These are phyloP conservation scores for Diplodia intermedia DNA, from an alignment of 2,329 filamentous ascomycete genomes.

Conservation along the genomic window DNA sequence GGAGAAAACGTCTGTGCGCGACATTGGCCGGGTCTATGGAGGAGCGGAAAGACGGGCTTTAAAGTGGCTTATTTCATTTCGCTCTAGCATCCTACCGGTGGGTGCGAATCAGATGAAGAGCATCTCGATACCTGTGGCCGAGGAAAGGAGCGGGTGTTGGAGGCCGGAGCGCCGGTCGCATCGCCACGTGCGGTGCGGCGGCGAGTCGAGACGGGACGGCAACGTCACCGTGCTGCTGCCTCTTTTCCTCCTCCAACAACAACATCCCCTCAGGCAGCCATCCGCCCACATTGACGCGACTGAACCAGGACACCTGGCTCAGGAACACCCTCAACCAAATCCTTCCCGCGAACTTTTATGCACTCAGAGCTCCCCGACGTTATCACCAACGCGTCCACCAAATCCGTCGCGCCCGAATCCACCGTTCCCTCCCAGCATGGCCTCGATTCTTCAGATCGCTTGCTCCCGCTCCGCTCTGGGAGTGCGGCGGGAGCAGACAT, in stretches of 20 bases:
- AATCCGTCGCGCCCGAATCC: slow-evolving; percentile 49
- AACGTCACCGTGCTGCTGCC: slow-evolving; percentile 21
- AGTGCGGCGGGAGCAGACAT: slow-evolving; percentile 34
- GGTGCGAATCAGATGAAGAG: neutral
- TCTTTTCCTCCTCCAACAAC: slow-evolving; percentile 2
- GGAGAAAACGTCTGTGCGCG: neutral
- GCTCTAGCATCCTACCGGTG: neutral
- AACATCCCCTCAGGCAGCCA: slow-evolving; percentile 11
- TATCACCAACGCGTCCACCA: slow-evolving; percentile 54
- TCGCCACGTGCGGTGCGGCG: slow-evolving; percentile 22
- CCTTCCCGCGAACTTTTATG: slow-evolving; percentile 62
- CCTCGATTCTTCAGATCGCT: slow-evolving; percentile 56
- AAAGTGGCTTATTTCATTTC: neutral
- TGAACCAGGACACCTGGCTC: slow-evolving; percentile 33
- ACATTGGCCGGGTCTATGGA: neutral
- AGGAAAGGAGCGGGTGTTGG: neutral
- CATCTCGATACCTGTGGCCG: neutral
- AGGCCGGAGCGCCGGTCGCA: neutral
- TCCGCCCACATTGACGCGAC: slow-evolving; percentile 21
- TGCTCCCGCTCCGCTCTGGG: slow-evolving; percentile 48
- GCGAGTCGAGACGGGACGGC: slow-evolving; percentile 5
- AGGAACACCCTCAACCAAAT: slow-evolving; percentile 33
- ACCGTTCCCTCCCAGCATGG: slow-evolving; percentile 64
- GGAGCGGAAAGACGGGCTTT: neutral
- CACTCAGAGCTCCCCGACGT: slow-evolving; percentile 64